Conservation (phyloP, 305 asterid genomes). For the Nicotiana rustica region DNA sequence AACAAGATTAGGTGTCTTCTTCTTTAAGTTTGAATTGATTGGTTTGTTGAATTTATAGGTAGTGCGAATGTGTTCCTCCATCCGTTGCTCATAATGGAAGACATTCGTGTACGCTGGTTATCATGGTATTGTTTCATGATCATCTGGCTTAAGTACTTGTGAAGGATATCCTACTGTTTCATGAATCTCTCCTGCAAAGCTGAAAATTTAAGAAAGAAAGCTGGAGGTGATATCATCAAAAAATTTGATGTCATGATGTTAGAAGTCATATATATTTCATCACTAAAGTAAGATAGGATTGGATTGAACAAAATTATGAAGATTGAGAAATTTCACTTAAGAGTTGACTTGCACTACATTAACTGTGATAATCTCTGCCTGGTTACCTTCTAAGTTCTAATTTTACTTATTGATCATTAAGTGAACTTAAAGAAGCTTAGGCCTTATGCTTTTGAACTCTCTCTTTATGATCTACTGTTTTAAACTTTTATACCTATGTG, state of each 20-base stretch:
- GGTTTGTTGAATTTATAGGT: background rate
- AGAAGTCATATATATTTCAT: background rate
- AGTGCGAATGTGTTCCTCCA: background rate
- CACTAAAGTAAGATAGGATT: background rate
- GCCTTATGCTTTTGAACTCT: background rate
- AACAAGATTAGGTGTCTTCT: background rate
- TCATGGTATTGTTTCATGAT: background rate
- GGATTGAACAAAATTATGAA: background rate
- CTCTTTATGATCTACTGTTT: background rate
- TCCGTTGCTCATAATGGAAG: background rate
- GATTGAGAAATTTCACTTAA: background rate
- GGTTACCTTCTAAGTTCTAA: background rate
- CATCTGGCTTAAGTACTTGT: background rate
- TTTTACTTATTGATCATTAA: conserved; percentile 1
- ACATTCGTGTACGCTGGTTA: background rate
- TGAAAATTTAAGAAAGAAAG: background rate
- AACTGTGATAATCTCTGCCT: background rate
- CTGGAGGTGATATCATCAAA: background rate
- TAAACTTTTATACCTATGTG: background rate
- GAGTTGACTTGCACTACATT: background rate
- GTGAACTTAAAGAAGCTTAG: background rate
- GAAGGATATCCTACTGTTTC: background rate
- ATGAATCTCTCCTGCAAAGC: background rate
- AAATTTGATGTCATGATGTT: background rate
- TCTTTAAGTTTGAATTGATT: background rate